Conservation (phyloP, 176 grass and related monocot species). For the Stipa capillata region DNA sequence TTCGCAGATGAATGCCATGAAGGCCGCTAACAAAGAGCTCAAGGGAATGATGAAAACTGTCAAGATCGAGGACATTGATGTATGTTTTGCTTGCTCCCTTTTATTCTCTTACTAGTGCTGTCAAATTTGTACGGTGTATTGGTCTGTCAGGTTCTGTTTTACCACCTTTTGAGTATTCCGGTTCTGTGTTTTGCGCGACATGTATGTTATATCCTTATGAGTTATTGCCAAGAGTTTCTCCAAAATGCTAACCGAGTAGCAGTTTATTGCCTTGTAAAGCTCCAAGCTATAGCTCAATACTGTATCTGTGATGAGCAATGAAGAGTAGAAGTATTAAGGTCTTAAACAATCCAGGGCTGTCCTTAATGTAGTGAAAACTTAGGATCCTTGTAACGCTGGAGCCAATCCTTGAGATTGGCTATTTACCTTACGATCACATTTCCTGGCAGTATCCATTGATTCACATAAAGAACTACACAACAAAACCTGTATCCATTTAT, state of each 20-base stretch:
- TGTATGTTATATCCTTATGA: background rate
- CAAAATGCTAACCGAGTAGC: background rate
- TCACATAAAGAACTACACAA: background rate
- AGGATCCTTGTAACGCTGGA: background rate
- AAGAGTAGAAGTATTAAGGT: background rate
- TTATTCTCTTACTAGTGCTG: background rate
- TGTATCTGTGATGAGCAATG: background rate
- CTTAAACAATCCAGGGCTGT: too few relatives aligned
- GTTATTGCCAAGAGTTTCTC: background rate
- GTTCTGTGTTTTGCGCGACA: background rate
- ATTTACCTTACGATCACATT: background rate
- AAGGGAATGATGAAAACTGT: conserved; percentile 98
- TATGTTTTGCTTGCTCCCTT: conserved; percentile 14
- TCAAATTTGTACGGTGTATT: background rate
- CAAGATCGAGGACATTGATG: conserved; percentile 90
- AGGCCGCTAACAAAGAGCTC: conserved; percentile 88
- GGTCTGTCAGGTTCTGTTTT: background rate
- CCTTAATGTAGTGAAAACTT: background rate
- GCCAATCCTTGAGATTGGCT: background rate
- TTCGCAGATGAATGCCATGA: conserved; percentile 86
- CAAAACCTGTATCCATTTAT: background rate
- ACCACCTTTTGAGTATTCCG: background rate
- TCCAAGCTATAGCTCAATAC: background rate
- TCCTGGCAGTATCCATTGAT: background rate
- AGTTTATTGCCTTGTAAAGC: background rate